These are phyloP conservation scores for Kodamaea leandrae DNA, from an alignment of 805 yeast species.

Conservation along the genomic window DNA sequence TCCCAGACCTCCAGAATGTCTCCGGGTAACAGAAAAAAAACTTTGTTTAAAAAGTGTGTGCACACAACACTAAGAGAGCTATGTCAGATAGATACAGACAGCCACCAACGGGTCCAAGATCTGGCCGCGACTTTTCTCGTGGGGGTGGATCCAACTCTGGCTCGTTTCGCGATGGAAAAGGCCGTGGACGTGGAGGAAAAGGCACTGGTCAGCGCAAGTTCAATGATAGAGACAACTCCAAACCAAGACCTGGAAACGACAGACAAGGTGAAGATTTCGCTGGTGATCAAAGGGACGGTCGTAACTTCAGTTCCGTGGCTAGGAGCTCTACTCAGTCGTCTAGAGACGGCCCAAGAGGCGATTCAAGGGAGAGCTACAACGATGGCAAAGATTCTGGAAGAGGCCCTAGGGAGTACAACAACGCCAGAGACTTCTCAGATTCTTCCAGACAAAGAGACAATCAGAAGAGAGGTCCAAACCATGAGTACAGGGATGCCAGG, in stretches of 20 bases:
- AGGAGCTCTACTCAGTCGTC: not conserved
- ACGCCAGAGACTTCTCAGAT: conserved; percentile 4
- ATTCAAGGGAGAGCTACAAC: not conserved
- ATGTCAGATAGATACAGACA: conserved; percentile 39
- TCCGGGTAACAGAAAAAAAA: conserved; percentile 9
- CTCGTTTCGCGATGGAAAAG: conserved; percentile 2
- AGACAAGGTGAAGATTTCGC: conserved; percentile 8
- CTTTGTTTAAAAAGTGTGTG: not conserved
- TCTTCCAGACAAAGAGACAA: not conserved
- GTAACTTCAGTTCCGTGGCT: conserved; percentile 3
- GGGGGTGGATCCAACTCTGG: conserved; percentile 4
- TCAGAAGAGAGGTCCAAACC: not conserved
- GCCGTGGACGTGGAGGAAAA: conserved; percentile 6
- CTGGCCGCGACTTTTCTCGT: conserved; percentile 15
- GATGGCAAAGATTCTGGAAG: not conserved
- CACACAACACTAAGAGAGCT: not conserved
- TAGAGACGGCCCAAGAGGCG: not conserved
- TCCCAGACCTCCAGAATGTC: not conserved
- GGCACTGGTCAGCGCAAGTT: conserved; percentile 20
- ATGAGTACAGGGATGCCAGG: conserved; percentile 4
- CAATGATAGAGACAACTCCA: conserved; percentile 24
- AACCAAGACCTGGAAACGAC: conserved; percentile 15
- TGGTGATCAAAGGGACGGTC: conserved; percentile 2
- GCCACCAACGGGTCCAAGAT: conserved; percentile 28
- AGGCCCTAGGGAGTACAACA: conserved; percentile 4